Evolutionary conservation across 208 protist species (phyloP), one percentile per base, ranked within the genome.

Genomic region (Vickermania spadyakhi): DNA sequence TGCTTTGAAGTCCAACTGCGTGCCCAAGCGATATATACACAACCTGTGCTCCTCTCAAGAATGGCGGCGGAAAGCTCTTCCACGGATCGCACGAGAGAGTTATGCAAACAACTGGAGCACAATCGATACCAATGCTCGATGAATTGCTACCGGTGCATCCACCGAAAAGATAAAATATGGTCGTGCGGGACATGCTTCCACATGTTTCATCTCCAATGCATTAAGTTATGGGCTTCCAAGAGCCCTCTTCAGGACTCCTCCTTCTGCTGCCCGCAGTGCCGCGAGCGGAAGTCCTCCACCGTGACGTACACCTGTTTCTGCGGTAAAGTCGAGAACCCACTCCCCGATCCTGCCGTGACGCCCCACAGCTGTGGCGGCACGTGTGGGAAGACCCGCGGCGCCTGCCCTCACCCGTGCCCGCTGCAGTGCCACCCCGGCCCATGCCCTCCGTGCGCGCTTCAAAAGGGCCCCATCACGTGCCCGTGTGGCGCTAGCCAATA

Each of bases 61-160:
- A n/a, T n/a, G n/a, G n/a, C n/a, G n/a, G n/a, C n/a, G n/a, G n/a
- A n/a, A n/a, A n/a, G n/a, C n/a, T n/a, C n/a, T n/a, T n/a, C n/a
- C n/a, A n/a, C n/a, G n/a, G n/a, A n/a, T n/a, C n/a, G n/a, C n/a
- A n/a, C n/a, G n/a, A 49, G 41, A 7, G 51, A 55, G 7, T 28
- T 55, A 26, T 28, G 14, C 23, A 11, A 21, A 11, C 51, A 26
- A 23, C 23, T 55, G 13, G 14, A 22, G 7, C 5, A 55, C 5
- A 22, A 26, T 23, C n/a, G n/a, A 26, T 55, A 55, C n/a, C n/a
- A 55, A 55, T 55, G 51, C 51, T n/a, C 51, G 18, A 55, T 55
- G 36, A 45, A 45, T 22, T 55, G 51, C 51, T 28, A n/a, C n/a
- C 5, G 23, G n/a, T 26, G n/a, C 51, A 55, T 55, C 25, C 5